A percentile compares a stretch with the other conserved stretches of the same genome.
These are phyloP conservation scores for Xerocomellus amylosporus DNA, from an alignment of 768 basidiomycete species.

Conservation along the genomic window DNA sequence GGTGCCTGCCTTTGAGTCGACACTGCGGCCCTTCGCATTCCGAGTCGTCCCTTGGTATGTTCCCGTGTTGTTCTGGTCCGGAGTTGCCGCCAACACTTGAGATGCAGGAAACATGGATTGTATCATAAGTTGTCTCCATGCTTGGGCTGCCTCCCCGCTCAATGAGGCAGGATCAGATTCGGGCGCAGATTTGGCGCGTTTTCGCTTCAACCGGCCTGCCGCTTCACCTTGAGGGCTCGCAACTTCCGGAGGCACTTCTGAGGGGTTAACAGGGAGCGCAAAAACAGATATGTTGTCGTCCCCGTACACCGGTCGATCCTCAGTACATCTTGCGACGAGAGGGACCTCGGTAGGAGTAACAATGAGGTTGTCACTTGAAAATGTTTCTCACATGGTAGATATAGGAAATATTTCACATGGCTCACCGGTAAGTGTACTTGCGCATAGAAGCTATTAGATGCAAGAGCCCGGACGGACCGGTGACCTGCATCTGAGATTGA, in stretches of 20 bases:
- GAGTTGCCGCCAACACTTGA: constrained; percentile 2
- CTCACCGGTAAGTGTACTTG: constrained; percentile 61
- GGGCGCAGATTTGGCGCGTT: constrained; percentile 33
- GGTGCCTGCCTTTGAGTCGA: neutral
- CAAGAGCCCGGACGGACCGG: constrained; percentile 71
- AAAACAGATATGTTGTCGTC: constrained; percentile 68
- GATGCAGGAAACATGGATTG: constrained; percentile 61
- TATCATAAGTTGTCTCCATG: constrained; percentile 53
- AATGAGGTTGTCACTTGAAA: constrained; percentile 47
- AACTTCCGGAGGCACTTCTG: neutral
- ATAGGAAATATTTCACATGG: neutral
- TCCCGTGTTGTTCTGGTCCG: constrained; percentile 8
- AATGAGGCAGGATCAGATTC: constrained; percentile 35
- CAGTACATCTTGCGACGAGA: constrained; percentile 21
- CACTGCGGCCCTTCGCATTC: constrained; percentile 8
- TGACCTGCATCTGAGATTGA: constrained; percentile 52
- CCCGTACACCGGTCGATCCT: constrained; percentile 47
- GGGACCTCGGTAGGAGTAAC: constrained; percentile 47
- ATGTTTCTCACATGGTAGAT: neutral
- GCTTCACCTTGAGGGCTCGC: neutral
- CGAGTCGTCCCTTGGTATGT: constrained; percentile 10
- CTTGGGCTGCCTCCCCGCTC: constrained; percentile 45
- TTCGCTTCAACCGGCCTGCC: constrained; percentile 36
- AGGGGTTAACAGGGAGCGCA: constrained; percentile 48
- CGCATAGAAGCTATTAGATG: constrained; percentile 74